Conservation (phyloP, 176 grass and related monocot genomes). For the Bothriochloa decipiens region DNA sequence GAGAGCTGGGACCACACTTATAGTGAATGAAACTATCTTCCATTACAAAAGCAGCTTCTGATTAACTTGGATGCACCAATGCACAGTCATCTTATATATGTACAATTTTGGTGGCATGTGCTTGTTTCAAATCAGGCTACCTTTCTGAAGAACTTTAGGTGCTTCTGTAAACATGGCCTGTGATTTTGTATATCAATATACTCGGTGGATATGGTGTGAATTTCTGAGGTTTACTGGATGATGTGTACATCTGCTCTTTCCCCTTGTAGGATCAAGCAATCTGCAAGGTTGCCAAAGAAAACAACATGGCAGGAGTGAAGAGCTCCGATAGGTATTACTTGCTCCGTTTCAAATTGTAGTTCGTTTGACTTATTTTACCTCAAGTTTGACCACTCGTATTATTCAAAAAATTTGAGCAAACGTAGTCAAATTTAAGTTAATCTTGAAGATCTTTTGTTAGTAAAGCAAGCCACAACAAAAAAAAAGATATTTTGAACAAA, state of each 20-base stretch:
- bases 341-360: too few species aligned
- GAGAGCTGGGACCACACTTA: neutral
- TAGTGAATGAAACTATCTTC: conserved; percentile 14
- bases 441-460: too few species aligned
- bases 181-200: conserved; percentile 11
- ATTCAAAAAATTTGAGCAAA: too few species aligned
- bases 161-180: conserved; percentile 5
- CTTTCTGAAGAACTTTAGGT: conserved; percentile 2
- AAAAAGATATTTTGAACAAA: too few species aligned
- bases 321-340: conserved; percentile 57
- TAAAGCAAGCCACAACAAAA: too few species aligned
- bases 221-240: conserved; percentile 16
- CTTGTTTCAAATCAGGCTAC: neutral
- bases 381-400: too few species aligned
- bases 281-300: conserved; percentile 36
- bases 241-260: conserved; percentile 3
- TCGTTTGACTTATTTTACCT: too few species aligned
- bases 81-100: neutral
- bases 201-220: neutral
- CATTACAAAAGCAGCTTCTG: neutral
- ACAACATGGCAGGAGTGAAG: conserved; percentile 34
- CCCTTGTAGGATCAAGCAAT: conserved; percentile 51
- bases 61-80: conserved; percentile 20
- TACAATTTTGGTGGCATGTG: neutral
- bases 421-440: too few species aligned